Evolutionary conservation across 2,329 filamentous ascomycete species (phyloP).

Genomic region (Macroventuria anomochaeta): DNA sequence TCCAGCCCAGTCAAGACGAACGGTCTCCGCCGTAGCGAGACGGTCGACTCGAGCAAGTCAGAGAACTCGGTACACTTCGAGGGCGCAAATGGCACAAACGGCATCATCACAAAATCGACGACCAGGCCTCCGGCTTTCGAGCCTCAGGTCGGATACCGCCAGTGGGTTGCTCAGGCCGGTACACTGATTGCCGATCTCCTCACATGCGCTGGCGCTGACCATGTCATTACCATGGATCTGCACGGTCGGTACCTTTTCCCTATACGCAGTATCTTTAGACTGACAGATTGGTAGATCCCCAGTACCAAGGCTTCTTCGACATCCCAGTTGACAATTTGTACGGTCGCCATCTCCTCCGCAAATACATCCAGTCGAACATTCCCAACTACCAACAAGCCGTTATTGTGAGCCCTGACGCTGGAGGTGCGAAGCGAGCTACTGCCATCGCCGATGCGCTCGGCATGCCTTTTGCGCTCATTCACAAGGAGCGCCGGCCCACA

Average conservation of each 20-base stretch:
- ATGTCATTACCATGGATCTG: slow-evolving; percentile 97
- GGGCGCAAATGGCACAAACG: slow-evolving; percentile 24
- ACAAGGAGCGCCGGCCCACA: slow-evolving; percentile 94
- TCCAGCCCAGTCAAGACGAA: slow-evolving; percentile 37
- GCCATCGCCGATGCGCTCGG: slow-evolving; percentile 91
- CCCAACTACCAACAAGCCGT: slow-evolving; percentile 85
- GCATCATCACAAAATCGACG: slow-evolving; percentile 31
- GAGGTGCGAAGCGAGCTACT: slow-evolving; percentile 94
- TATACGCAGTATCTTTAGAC: not conserved
- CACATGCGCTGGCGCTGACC: slow-evolving; percentile 93
- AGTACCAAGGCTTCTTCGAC: slow-evolving; percentile 99
- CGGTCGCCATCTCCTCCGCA: slow-evolving; percentile 74
- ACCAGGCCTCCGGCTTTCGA: slow-evolving; percentile 68
- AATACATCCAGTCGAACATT: slow-evolving; percentile 78
- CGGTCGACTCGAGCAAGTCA: slow-evolving; percentile 40
- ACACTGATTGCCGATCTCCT: slow-evolving; percentile 93
- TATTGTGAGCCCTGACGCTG: slow-evolving; percentile 94
- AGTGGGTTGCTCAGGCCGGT: slow-evolving; percentile 97
- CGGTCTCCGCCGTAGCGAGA: slow-evolving; percentile 41
- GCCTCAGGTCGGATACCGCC: slow-evolving; percentile 91
- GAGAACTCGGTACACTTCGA: slow-evolving; percentile 35
- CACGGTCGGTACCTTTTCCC: slow-evolving; percentile 27
- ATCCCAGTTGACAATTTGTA: slow-evolving; percentile 98
- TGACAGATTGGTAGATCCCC: slow-evolving; percentile 72
- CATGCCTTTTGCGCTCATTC: slow-evolving; percentile 96